Conservation (phyloP, 495 filamentous ascomycete genomes). For the Hapsidospora chrysogenum region DNA sequence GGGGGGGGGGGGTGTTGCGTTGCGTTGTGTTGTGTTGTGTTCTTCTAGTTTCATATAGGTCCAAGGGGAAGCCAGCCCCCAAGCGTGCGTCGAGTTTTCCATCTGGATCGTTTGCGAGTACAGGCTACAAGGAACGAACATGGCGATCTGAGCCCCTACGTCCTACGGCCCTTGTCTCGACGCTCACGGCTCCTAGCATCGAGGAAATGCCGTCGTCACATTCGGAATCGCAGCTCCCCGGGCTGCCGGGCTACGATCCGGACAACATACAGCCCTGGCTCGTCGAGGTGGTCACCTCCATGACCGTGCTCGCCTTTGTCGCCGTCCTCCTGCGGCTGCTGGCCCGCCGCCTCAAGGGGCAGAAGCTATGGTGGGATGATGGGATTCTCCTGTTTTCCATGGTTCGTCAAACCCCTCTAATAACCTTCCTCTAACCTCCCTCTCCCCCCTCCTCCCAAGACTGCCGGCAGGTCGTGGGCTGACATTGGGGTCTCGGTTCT, state of each 20-base stretch:
- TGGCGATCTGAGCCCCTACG: too few relatives aligned
- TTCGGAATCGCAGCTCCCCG: neutral
- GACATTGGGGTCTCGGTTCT: neutral
- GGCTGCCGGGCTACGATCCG: conserved; percentile 4
- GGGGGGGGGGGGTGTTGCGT: too few relatives aligned
- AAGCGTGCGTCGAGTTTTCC: too few relatives aligned
- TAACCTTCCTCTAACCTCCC: too few relatives aligned
- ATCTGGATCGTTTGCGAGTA: too few relatives aligned
- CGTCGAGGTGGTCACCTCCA: conserved; percentile 12
- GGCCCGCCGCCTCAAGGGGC: conserved; percentile 13
- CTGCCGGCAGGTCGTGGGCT: neutral
- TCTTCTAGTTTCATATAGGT: too few relatives aligned
- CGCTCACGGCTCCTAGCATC: neutral
- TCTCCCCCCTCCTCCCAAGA: neutral
- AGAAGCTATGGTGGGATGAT: conserved; percentile 24
- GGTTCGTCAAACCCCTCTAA: too few relatives aligned
- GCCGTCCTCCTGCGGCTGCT: conserved; percentile 17
- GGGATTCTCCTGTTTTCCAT: conserved; percentile 20
- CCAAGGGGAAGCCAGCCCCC: too few relatives aligned
- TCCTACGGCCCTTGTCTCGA: too few relatives aligned
- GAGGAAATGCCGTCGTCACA: neutral
- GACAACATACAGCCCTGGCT: conserved; percentile 20
- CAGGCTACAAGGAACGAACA: too few relatives aligned
- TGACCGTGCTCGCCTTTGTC: conserved; percentile 4
- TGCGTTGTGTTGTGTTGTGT: too few relatives aligned